phyloP scores from a whole-genome alignment of 306 rosid species.

The Cucurbita ficifolia region DNA sequence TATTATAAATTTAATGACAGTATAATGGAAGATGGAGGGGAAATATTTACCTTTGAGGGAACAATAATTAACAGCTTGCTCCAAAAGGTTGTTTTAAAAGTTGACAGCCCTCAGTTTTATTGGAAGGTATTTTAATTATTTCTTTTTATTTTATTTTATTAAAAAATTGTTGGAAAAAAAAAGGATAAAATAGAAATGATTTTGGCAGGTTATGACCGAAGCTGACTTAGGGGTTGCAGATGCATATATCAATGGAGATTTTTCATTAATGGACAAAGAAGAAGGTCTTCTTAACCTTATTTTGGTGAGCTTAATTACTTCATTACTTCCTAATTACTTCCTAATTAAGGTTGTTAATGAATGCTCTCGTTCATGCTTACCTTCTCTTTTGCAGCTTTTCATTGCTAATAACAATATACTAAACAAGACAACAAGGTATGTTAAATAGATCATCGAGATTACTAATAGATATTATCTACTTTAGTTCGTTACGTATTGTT shows the following conservation, averaged over 20 bases:
- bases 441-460: too few relatives aligned
- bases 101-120: slow-evolving; percentile 76
- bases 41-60: slow-evolving; percentile 66
- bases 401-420: neutral
- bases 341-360: neutral
- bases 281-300: slow-evolving; percentile 53
- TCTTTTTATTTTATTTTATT: too few relatives aligned
- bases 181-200: neutral
- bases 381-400: neutral
- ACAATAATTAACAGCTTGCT: slow-evolving; percentile 9
- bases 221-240: slow-evolving; percentile 92
- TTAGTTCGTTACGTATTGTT: too few relatives aligned
- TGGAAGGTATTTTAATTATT: neutral
- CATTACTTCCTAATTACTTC: neutral
- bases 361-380: neutral
- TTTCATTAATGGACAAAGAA: slow-evolving; percentile 61
- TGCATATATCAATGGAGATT: slow-evolving; percentile 70
- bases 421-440: neutral
- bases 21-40: slow-evolving; percentile 78
- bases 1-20: slow-evolving; percentile 6
- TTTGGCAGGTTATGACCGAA: slow-evolving; percentile 48
- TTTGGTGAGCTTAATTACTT: slow-evolving; percentile 26
- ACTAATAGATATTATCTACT: too few relatives aligned
- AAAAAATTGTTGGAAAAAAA: too few relatives aligned
- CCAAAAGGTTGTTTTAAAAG: slow-evolving; percentile 31